These are phyloP conservation scores for Parsonsia alboflavescens DNA, from an alignment of 257 asterid genomes.

Conservation along the genomic window DNA sequence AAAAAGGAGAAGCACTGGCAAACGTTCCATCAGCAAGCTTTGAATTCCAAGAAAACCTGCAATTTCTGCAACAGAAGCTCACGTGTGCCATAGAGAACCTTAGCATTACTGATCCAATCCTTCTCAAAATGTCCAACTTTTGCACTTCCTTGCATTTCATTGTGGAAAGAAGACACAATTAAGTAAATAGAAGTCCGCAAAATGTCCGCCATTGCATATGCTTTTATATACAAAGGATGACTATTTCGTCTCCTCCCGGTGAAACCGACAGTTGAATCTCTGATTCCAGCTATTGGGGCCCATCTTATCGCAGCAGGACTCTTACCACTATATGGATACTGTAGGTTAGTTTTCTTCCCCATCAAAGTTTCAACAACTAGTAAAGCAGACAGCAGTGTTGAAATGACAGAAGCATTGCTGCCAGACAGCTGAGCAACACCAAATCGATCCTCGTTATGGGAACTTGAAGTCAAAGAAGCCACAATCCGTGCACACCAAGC, in stretches of 20 bases:
- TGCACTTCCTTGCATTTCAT: conserved; percentile 65
- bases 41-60: conserved; percentile 68
- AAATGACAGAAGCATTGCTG: conserved; percentile 68
- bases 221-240: conserved; percentile 68
- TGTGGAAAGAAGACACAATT: conserved; percentile 64
- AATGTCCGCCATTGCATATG: conserved; percentile 73
- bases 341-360: conserved; percentile 81
- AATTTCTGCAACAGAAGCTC: conserved; percentile 83
- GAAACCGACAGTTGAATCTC: conserved; percentile 55
- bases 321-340: conserved; percentile 44
- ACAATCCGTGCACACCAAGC: conserved; percentile 77
- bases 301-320: conserved; percentile 85
- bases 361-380: conserved; percentile 75
- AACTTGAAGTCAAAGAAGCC: conserved; percentile 71
- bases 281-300: conserved; percentile 70
- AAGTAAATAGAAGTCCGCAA: conserved; percentile 68
- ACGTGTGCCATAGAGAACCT: conserved; percentile 63
- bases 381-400: conserved; percentile 62
- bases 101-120: conserved; percentile 67
- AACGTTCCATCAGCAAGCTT: conserved; percentile 42
- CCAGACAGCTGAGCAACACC: conserved; percentile 95
- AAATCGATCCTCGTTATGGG: conserved; percentile 82
- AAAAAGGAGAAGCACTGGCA: neutral
- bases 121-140: conserved; percentile 71
- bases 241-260: conserved; percentile 61